Conservation (phyloP, 108 stramenopile genomes). For the Cyclotella atomus region DNA sequence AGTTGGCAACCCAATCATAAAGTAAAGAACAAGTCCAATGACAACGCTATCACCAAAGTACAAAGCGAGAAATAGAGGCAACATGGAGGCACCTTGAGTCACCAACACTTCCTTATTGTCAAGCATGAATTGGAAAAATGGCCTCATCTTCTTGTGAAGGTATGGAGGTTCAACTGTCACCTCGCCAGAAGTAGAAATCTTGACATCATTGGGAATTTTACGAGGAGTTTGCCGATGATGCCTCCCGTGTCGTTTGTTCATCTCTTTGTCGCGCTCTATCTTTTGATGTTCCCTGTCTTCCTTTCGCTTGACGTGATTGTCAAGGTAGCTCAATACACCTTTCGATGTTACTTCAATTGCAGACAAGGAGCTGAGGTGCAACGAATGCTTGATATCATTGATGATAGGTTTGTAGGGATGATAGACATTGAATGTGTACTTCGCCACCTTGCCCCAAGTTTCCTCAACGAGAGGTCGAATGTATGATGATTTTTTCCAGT, state of each 20-base stretch:
- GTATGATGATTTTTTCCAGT: constrained; percentile 3
- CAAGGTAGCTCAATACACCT: constrained; percentile 9
- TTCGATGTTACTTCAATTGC: constrained; percentile 12
- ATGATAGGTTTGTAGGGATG: constrained; percentile 4
- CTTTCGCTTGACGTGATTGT: constrained; percentile 2
- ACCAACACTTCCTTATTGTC: constrained; percentile 2
- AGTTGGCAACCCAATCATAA: constrained; percentile 4
- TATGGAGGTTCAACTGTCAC: neutral
- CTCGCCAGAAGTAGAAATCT: neutral
- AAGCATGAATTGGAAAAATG: neutral
- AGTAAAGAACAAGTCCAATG: constrained; percentile 4
- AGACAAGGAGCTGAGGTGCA: constrained; percentile 10
- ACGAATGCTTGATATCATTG: neutral
- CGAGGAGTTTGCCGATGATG: neutral
- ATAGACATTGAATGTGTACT: neutral
- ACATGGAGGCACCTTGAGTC: neutral
- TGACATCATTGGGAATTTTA: neutral
- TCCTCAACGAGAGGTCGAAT: constrained; percentile 6
- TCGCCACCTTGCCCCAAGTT: constrained; percentile 5
- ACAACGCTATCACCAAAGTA: neutral
- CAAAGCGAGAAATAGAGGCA: constrained; percentile 6
- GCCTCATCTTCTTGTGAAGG: constrained; percentile 5
- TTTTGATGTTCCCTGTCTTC: constrained; percentile 8
- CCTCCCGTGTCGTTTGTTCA: neutral
- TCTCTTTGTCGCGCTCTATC: constrained; percentile 6